phyloP scores from a whole-genome alignment of 768 basidiomycete species.

The Boletus subcaerulescens region DNA sequence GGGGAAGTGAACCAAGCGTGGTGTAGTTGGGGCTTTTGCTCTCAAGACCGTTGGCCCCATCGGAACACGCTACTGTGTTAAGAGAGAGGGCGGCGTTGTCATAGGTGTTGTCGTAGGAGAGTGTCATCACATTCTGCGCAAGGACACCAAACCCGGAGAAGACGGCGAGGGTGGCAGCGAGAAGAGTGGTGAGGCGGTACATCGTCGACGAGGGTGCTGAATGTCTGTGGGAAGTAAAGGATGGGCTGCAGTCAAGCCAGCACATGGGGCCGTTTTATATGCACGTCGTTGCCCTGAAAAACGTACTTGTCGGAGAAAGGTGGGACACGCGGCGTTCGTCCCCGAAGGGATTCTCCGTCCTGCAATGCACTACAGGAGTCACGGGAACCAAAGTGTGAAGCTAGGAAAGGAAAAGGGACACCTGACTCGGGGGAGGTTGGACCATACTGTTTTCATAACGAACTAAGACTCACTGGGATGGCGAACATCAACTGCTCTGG shows the following conservation, averaged over 20 bases:
- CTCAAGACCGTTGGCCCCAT: constrained; percentile 37
- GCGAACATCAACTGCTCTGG: background rate
- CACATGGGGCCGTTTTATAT: constrained; percentile 19
- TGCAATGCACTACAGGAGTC: background rate
- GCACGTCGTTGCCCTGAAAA: background rate
- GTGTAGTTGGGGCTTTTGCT: constrained; percentile 26
- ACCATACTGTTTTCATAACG: background rate
- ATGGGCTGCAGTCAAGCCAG: background rate
- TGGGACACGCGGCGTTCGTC: background rate
- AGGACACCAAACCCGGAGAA: constrained; percentile 15
- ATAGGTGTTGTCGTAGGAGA: constrained; percentile 39
- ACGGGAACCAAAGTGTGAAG: background rate
- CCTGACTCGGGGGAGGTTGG: background rate
- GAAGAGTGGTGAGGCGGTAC: constrained; percentile 20
- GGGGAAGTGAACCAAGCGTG: constrained; percentile 37
- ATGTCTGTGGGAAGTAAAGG: background rate
- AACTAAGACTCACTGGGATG: background rate
- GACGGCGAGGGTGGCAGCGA: constrained; percentile 13
- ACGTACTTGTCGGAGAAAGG: background rate
- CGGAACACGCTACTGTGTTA: constrained; percentile 35
- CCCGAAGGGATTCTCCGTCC: background rate
- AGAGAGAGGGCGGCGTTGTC: constrained; percentile 31
- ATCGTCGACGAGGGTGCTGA: constrained; percentile 16
- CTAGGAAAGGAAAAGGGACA: constrained; percentile 1
- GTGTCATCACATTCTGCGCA: constrained; percentile 22